Evolutionary conservation across 257 asterid species (phyloP), one percentile per base, ranked within the genome.

Genomic region (Solanum piurae): DNA sequence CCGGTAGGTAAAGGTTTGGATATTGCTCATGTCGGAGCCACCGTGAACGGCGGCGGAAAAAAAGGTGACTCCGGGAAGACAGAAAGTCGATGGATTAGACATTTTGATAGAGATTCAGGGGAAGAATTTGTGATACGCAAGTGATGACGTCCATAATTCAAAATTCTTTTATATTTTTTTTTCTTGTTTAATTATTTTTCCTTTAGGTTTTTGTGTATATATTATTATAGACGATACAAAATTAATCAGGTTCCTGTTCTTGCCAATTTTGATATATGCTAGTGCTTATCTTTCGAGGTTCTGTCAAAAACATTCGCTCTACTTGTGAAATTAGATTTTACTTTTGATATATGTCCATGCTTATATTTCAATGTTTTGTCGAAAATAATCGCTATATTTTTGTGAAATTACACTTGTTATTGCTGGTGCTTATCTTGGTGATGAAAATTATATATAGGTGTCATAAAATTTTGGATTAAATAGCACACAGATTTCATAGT

Each of bases 1-100:
- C 99, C 99, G 14, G 99, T 95, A 84, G 99, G 98, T 72, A 89
- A 94, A 49, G 98, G 99, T 5, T 55, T 96, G 76, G 96, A 96
- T 68, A 93, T 95, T 6, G 98, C 95, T 1, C 96, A 96, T 85
- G 90, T 95, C 2, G 98, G 98, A 86, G 91, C 93, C 20, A 88
- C 85, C 72, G 92, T 90, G 31, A 93, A 89, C 73, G 87, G 92
- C 4, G 92, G 91, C 16, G 83, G 92, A 73, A 86, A 89, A 86
- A 86, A 87, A 2, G 91, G 71, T 75, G 86, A 31, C 40, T 36
- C 46, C 4, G 82, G 77, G n/a, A 88, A 88, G 68, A 88, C 91
- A 0, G 37, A 62, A 76, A 91, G 95, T 33, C 76, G 92, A 86
- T 95, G 99, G 99, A 86, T 96, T 88, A 94, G 86, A 87, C 95